phyloP scores from a whole-genome alignment of 1,284 basidiomycete genomes.

The Cronartium quercuum region DNA sequence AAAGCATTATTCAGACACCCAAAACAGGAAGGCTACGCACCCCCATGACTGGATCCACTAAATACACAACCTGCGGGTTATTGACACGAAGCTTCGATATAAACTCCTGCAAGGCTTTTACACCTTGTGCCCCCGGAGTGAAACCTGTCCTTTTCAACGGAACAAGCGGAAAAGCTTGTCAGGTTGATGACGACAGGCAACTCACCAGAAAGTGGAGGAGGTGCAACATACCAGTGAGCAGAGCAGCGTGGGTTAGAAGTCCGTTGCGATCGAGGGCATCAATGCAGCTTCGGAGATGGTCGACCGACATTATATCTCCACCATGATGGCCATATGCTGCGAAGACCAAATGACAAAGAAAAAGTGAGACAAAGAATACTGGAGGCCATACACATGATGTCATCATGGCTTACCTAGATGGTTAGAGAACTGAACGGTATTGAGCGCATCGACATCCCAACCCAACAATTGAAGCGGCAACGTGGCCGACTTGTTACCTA shows the following conservation, averaged over 20 bases:
- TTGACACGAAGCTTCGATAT: constrained; percentile 2
- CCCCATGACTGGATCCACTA: constrained; percentile 38
- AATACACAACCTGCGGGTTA: constrained; percentile 19
- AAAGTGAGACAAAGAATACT: background rate
- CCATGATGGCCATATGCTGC: constrained; percentile 30
- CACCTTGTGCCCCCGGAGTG: constrained; percentile 26
- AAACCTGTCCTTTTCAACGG: constrained; percentile 5
- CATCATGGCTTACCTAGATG: constrained; percentile 64
- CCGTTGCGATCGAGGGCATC: constrained; percentile 16
- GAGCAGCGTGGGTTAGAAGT: constrained; percentile 11
- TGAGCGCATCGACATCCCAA: constrained; percentile 92
- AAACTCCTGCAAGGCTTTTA: constrained; percentile 14
- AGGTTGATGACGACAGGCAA: background rate
- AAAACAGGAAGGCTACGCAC: background rate
- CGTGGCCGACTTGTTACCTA: constrained; percentile 73
- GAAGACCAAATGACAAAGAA: background rate
- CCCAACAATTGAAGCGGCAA: constrained; percentile 92
- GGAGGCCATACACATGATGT: background rate
- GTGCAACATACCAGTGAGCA: constrained; percentile 12
- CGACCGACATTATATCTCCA: constrained; percentile 11
- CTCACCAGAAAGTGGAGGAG: background rate
- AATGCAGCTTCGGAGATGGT: constrained; percentile 32
- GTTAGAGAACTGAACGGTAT: constrained; percentile 84
- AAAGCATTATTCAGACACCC: background rate
- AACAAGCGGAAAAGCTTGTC: background rate